A percentile compares a stretch with the other conserved stretches of the same genome.
Evolutionary conservation across 1,284 basidiomycete species (phyloP).

Genomic region (Amylostereum areolatum): DNA sequence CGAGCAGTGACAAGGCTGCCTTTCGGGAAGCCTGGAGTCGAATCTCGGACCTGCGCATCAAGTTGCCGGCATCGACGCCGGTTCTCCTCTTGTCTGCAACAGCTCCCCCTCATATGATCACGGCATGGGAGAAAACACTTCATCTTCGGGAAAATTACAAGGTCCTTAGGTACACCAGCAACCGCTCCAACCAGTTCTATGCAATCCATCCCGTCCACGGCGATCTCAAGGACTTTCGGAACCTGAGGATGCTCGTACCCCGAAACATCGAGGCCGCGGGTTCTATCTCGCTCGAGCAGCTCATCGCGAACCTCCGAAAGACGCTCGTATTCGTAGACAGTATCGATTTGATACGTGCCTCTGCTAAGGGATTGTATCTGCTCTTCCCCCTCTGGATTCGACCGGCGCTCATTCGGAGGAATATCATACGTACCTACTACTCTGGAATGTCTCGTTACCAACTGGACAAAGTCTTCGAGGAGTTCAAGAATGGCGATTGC

Average conservation of each 20-base stretch:
- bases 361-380: background rate
- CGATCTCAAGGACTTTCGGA: background rate
- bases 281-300: background rate
- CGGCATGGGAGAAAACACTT: no score
- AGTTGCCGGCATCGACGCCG: no score
- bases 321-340: conserved; percentile 1
- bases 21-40: background rate
- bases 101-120: no score
- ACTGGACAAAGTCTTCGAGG: no score
- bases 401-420: background rate
- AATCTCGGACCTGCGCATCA: background rate
- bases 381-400: background rate
- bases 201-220: background rate
- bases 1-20: background rate
- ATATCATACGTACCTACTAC: background rate
- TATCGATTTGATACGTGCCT: background rate
- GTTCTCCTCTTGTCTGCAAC: no score
- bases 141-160: no score
- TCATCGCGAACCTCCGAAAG: background rate
- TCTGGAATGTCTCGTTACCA: no score
- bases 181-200: conserved; percentile 1
- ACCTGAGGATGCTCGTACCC: background rate
- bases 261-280: no score
- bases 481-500: no score
- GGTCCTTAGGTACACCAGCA: no score